A percentile compares a stretch with the other conserved stretches of the same genome.
Evolutionary conservation across 768 basidiomycete genomes (phyloP).

Genomic region (Chalciporus sphaerocephalus): DNA sequence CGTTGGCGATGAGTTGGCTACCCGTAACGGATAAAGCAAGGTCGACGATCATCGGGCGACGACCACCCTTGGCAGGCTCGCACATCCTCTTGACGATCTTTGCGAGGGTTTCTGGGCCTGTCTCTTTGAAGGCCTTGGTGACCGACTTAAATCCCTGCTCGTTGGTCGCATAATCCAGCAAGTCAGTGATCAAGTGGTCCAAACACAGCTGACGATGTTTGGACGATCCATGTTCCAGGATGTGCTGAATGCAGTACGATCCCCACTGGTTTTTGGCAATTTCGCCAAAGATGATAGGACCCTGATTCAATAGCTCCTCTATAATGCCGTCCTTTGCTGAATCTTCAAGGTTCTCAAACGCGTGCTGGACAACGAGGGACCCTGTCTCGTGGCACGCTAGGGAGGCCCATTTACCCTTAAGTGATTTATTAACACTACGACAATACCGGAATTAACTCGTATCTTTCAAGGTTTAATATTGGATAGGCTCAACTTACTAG

Average conservation of each 20-base stretch:
- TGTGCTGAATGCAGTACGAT: constrained; percentile 81
- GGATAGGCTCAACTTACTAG: constrained; percentile 49
- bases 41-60: constrained; percentile 83
- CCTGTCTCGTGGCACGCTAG: constrained; percentile 90
- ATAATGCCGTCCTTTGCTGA: constrained; percentile 82
- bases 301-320: constrained; percentile 76
- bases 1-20: constrained; percentile 80
- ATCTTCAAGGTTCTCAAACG: constrained; percentile 81
- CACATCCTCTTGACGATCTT: constrained; percentile 78
- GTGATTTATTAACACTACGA: constrained; percentile 75
- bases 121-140: constrained; percentile 82
- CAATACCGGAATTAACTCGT: constrained; percentile 3
- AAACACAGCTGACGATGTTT: constrained; percentile 71
- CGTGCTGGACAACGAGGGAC: constrained; percentile 85
- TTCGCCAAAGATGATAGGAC: constrained; percentile 60
- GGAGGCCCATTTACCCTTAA: constrained; percentile 86
- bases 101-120: constrained; percentile 70
- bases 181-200: constrained; percentile 71
- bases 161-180: constrained; percentile 74
- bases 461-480: not conserved
- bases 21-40: constrained; percentile 79
- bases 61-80: constrained; percentile 74
- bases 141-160: constrained; percentile 88
- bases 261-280: constrained; percentile 89
- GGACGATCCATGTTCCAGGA: constrained; percentile 79